Conservation (phyloP, 192 early-diverging fungal species). For the Globomyces pollinis-pini region DNA sequence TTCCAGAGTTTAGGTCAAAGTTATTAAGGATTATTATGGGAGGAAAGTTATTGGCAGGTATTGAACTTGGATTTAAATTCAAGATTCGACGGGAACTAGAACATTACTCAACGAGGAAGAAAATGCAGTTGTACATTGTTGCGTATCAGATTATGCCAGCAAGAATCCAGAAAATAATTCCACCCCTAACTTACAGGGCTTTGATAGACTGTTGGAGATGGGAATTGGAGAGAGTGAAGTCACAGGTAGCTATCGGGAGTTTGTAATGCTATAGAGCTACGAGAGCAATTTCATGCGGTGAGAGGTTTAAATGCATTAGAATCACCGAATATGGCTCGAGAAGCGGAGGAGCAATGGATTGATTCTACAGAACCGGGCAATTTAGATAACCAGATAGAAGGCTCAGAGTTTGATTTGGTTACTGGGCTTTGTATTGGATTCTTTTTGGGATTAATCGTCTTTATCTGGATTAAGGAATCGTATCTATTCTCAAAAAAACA, state of each 20-base stretch:
- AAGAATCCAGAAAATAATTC: background rate
- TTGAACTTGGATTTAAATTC: too few relatives aligned
- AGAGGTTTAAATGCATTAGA: background rate
- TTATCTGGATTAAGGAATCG: constrained; percentile 30
- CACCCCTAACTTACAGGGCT: background rate
- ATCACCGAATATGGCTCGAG: background rate
- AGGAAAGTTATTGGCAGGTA: constrained; percentile 2
- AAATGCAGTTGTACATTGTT: background rate
- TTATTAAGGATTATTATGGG: background rate
- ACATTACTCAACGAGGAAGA: background rate
- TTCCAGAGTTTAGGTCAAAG: background rate
- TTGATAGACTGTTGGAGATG: constrained; percentile 10
- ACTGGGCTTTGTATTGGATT: constrained; percentile 19
- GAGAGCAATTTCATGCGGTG: constrained; percentile 7
- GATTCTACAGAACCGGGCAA: background rate
- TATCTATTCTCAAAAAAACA: constrained; percentile 22
- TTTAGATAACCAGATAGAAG: background rate
- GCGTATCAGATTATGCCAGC: background rate
- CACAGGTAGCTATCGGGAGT: background rate
- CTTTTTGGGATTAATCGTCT: constrained; percentile 22
- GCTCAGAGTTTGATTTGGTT: constrained; percentile 17
- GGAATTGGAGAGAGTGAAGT: background rate
- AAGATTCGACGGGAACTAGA: background rate
- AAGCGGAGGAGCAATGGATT: constrained; percentile 10
- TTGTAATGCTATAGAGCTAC: background rate